Evolutionary conservation across 768 basidiomycete genomes (phyloP).

Genomic region (Kwoniella dejecticola): DNA sequence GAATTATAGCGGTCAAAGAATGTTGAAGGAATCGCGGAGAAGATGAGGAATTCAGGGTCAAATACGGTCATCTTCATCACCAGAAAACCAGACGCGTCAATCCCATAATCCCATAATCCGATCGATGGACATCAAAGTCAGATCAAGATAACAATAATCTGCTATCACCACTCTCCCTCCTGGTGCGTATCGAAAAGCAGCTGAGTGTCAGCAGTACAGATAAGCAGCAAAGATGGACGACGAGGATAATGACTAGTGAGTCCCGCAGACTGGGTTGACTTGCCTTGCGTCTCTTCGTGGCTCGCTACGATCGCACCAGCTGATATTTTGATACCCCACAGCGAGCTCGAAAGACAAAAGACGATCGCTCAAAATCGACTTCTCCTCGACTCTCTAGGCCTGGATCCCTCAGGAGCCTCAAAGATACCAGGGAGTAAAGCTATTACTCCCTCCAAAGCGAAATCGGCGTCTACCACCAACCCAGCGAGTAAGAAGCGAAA

Average conservation of each 20-base stretch:
- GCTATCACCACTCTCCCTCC: too few species aligned
- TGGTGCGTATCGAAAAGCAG: too few species aligned
- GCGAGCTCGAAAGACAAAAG: constrained; percentile 53
- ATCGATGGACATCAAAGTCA: too few species aligned
- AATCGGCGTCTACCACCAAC: neutral
- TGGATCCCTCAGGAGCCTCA: constrained; percentile 39
- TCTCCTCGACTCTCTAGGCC: constrained; percentile 50
- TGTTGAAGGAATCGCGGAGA: too few species aligned
- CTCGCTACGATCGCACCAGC: too few species aligned
- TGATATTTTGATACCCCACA: constrained; percentile 1
- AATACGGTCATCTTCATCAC: too few species aligned
- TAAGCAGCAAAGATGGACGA: constrained; percentile 50
- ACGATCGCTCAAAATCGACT: constrained; percentile 51
- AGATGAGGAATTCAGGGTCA: too few species aligned
- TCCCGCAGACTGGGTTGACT: neutral
- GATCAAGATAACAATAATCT: too few species aligned
- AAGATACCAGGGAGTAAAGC: constrained; percentile 24
- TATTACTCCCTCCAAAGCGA: constrained; percentile 12
- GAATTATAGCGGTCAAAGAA: too few species aligned
- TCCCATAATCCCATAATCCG: too few species aligned
- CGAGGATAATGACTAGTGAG: constrained; percentile 52
- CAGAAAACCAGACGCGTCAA: too few species aligned
- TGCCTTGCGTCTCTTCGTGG: neutral
- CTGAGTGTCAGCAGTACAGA: too few species aligned
- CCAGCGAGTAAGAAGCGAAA: constrained; percentile 31